Evolutionary conservation across 2,329 filamentous ascomycete species (phyloP).

Genomic region (Nemania diffusa): DNA sequence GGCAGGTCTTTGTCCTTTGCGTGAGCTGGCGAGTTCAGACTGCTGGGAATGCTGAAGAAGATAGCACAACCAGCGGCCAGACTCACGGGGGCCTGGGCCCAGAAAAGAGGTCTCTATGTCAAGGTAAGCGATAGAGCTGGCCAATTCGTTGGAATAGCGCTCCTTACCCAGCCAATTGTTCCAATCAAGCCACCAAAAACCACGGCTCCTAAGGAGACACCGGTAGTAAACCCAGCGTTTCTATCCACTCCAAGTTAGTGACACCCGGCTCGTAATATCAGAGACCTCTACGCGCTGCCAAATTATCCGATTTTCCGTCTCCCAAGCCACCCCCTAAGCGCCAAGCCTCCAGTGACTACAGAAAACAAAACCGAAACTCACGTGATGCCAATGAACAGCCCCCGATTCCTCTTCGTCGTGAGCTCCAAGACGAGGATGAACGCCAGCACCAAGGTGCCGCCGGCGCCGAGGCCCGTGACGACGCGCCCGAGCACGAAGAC

Average conservation of each 20-base stretch:
- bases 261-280: not conserved
- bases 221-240: conserved; percentile 77
- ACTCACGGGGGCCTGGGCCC: conserved; percentile 73
- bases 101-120: conserved; percentile 74
- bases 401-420: conserved; percentile 72
- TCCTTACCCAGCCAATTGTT: conserved; percentile 74
- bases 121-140: conserved; percentile 28
- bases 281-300: not conserved
- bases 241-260: conserved; percentile 30
- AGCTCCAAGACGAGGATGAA: conserved; percentile 83
- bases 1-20: conserved; percentile 54
- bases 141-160: not conserved
- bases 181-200: conserved; percentile 73
- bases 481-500: conserved; percentile 76
- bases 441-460: conserved; percentile 77
- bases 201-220: conserved; percentile 76
- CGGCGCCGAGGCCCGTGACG: conserved; percentile 74
- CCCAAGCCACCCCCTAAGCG: not conserved
- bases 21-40: conserved; percentile 45
- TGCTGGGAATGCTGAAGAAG: conserved; percentile 72
- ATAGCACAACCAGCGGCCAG: conserved; percentile 70
- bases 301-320: not conserved
- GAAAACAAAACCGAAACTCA: conserved; percentile 37
- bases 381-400: conserved; percentile 77
- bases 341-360: not conserved